These are phyloP conservation scores for Arachnomyces sp. DNA, from an alignment of 2,329 filamentous ascomycete genomes.

Conservation along the genomic window DNA sequence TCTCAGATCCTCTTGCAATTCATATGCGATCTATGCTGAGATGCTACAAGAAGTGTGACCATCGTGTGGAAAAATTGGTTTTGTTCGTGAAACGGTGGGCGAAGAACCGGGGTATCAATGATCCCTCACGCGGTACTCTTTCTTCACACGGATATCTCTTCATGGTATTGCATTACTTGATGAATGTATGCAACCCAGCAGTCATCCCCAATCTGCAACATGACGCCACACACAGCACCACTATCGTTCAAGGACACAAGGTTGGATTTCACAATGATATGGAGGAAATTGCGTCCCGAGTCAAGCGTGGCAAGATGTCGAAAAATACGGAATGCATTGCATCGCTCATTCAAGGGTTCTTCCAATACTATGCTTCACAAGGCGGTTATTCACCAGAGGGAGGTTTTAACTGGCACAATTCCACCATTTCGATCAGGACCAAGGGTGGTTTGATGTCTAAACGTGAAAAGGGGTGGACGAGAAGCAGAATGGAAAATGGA, in stretches of 20 bases:
- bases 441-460: constrained; percentile 65
- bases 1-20: constrained; percentile 68
- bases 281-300: constrained; percentile 56
- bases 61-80: constrained; percentile 68
- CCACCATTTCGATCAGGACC: constrained; percentile 71
- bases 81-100: constrained; percentile 90
- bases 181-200: constrained; percentile 72
- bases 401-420: constrained; percentile 71
- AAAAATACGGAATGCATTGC: constrained; percentile 64
- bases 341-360: constrained; percentile 70
- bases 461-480: constrained; percentile 77
- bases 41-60: constrained; percentile 74
- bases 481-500: constrained; percentile 62
- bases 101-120: constrained; percentile 77
- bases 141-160: constrained; percentile 87
- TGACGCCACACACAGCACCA: constrained; percentile 27
- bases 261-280: constrained; percentile 76
- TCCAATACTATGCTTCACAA: constrained; percentile 71
- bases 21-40: constrained; percentile 77
- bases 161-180: constrained; percentile 85
- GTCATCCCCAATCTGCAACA: constrained; percentile 69
- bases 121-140: constrained; percentile 74
- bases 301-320: constrained; percentile 53
- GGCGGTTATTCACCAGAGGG: constrained; percentile 45
- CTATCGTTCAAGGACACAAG: constrained; percentile 55